Conservation (phyloP, 1,284 basidiomycete species). For the Boletus hoseneyae region DNA sequence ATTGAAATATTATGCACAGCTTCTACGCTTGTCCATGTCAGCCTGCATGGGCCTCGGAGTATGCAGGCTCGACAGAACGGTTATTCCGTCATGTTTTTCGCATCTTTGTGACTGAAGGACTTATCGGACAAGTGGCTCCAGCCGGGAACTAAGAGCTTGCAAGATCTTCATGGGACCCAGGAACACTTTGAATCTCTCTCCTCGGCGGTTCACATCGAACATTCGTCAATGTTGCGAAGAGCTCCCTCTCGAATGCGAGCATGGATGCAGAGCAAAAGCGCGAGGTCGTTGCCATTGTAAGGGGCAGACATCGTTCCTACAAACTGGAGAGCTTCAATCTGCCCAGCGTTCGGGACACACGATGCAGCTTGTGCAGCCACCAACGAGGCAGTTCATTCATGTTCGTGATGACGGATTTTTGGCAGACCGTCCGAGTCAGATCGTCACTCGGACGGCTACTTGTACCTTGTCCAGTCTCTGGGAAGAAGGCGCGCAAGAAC, state of each 20-base stretch:
- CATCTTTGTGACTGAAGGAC: neutral
- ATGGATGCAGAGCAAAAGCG: constrained; percentile 48
- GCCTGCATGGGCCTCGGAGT: neutral
- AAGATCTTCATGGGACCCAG: constrained; percentile 35
- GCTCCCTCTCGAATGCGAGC: constrained; percentile 13
- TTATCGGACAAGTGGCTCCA: constrained; percentile 36
- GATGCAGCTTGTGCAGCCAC: no score
- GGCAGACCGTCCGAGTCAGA: no score
- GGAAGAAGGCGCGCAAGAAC: no score
- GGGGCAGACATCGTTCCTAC: no score
- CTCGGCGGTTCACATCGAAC: constrained; percentile 16
- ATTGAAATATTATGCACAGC: constrained; percentile 25
- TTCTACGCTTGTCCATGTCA: neutral
- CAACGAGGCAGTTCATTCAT: no score
- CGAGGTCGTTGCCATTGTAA: no score
- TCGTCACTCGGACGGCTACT: no score
- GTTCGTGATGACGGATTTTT: no score
- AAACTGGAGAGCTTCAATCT: no score
- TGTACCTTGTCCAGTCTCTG: no score
- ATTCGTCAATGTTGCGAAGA: constrained; percentile 28
- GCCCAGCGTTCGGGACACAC: no score
- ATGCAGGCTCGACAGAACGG: constrained; percentile 33
- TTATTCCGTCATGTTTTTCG: no score
- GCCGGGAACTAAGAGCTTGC: constrained; percentile 40
- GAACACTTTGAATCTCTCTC: neutral